Evolutionary conservation across 129 eudicot species (phyloP), one percentile per base, ranked within the genome.

Genomic region (Heracleum sosnowskyi): DNA sequence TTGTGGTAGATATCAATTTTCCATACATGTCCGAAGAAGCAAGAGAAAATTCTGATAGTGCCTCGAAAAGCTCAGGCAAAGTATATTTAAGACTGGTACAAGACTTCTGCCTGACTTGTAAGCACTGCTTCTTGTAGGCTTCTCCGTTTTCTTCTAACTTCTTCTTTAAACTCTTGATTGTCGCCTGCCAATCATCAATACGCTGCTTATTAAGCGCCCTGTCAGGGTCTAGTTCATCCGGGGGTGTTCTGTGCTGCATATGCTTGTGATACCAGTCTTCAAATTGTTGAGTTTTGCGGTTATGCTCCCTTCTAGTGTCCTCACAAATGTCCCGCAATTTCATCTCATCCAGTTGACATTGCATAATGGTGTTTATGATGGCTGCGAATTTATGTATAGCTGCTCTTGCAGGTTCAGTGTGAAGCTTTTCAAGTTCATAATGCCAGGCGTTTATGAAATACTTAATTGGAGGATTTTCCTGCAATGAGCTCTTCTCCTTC

Each of bases 51-150:
- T 85, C 94, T 15, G 86, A 70, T 89, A 91, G 69, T 11, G 92
- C 87, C 74, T 86, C 80, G 47, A 94, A 91, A 77, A 94, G 89
- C 86, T 91, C 98, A 0, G 98, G 98, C 82, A 94, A 83, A 11
- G 88, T 87, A 69, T 85, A 88, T 82, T 80, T 91, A 34, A 94
- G 81, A 79, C 87, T 94, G 72, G 88, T 85, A 79, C 92, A 84
- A 47, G 98, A 89, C 85, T 94, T 94, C 60, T 94, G 91, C 84
- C 98, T 86, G 16, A 94, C 98, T 68, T 94, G 97, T 77, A 88
- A 26, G 44, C 91, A 90, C 63, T 86, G 93, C 83, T 81, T 84
- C 81, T 88, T 83, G 66, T 88, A 91, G 28, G 35, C 84, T 73
- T 88, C 91, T 51, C 84, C 90, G 34, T 88, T 96, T 0, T 91